Base-by-base conservation (phyloP, 1,284 basidiomycete species). In the Trichosporon asahii region DNA sequence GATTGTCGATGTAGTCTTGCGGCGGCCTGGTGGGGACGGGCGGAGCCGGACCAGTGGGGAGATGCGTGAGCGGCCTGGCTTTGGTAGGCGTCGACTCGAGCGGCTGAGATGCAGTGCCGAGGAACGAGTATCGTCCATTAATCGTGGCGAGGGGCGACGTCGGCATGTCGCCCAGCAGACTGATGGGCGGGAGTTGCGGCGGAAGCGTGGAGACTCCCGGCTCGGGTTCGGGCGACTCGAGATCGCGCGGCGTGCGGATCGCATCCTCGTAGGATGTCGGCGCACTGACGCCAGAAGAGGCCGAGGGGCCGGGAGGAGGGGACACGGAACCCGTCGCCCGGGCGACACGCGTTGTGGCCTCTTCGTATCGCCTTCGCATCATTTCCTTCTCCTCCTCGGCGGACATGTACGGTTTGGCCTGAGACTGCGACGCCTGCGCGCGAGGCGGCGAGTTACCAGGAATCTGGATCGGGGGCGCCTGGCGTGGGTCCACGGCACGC, bases 341-440 rank as follows among this genome's bases (percentile, higher is more conserved):
- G 7, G 66, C 67, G 18, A 76, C 76, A 7, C 68, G 60, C 7
- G 90, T 88, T 72, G 88, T 88, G 1, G 87, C 88, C 73, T 73
- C 70, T 60, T 73, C 73, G 66, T 69, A 75, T 14, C 73, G 53
- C 37, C 69, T 57, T 23, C 74, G 67, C 74, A 75, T 75, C 67
- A 70, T n/a, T 25, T 75, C 74, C 66, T 75, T 75, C 66, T 75
- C 74, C 44, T 74, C 66, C n/a, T 61, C 74, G 11, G 74, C 72
- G 0, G 74, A 72, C 66, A 70, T 64, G 68, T 67, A 71, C 27
- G 46, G 40, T 12, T 18, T 6, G 53, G 5, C 35, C 33, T 14
- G 44, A 29, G 11, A 11, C 55, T 21, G 37, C 31, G 8, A 44
- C 23, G 37, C 18, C 27, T 9, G 33, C 6, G 5, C 57, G 18